A percentile compares a stretch with the other conserved stretches of the same genome.
Conservation (phyloP, 1,284 basidiomycete genomes). For the Gomphus bonarii region DNA sequence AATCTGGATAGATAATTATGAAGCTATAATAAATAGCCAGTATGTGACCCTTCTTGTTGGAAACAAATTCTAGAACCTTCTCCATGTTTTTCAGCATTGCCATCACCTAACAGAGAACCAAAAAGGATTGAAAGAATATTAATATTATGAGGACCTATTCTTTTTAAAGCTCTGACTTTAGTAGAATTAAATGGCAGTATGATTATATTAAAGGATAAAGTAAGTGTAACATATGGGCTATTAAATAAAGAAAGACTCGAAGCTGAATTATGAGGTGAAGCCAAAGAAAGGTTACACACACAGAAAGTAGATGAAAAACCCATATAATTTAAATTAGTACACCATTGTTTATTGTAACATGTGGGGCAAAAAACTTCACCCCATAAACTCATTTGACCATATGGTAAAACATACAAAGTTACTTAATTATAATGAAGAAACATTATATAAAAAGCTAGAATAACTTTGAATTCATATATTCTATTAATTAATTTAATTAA, state of each 20-base stretch:
- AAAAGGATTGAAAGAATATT: background rate
- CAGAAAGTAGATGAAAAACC: background rate
- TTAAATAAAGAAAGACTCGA: background rate
- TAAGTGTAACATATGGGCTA: background rate
- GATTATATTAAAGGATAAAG: background rate
- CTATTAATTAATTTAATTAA: too few species aligned
- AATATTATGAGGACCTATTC: background rate
- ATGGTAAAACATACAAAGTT: background rate
- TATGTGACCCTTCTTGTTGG: background rate
- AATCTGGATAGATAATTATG: too few species aligned
- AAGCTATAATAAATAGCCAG: background rate
- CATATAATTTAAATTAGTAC: background rate
- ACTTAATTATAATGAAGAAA: too few species aligned
- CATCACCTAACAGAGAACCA: background rate
- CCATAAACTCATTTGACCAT: background rate
- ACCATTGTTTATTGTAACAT: background rate
- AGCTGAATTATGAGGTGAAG: too few species aligned
- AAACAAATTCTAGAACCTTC: background rate
- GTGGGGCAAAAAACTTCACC: background rate
- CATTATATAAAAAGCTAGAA: too few species aligned
- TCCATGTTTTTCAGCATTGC: background rate
- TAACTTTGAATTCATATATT: too few species aligned
- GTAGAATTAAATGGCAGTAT: background rate
- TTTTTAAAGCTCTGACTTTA: background rate
- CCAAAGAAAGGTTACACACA: background rate